A percentile compares a stretch with the other conserved stretches of the same genome.
These are phyloP conservation scores for Phaeosphaeria sp. DNA, from an alignment of 2,329 filamentous ascomycete genomes.

Conservation along the genomic window DNA sequence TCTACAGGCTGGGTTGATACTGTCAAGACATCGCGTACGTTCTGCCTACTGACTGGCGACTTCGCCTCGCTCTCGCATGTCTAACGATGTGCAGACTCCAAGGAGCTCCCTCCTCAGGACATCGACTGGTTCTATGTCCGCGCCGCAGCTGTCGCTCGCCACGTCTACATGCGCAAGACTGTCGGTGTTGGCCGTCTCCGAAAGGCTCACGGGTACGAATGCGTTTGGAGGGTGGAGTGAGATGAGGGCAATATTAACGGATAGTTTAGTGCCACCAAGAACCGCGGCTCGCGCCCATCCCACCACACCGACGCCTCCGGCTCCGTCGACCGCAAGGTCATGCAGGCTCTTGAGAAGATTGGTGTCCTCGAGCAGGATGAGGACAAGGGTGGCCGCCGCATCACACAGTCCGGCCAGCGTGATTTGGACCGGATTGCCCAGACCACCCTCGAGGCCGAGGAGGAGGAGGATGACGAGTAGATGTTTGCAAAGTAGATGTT, in stretches of 20 bases:
- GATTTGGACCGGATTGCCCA: constrained; percentile 84
- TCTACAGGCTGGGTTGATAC: constrained; percentile 96
- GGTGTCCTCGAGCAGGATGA: constrained; percentile 97
- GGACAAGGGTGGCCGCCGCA: constrained; percentile 97
- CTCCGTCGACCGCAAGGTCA: constrained; percentile 94
- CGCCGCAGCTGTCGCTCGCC: constrained; percentile 92
- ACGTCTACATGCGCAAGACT: constrained; percentile 99
- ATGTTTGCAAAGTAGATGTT: too few relatives aligned
- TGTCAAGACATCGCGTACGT: constrained; percentile 84
- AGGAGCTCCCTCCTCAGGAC: constrained; percentile 97
- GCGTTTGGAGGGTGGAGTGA: background rate
- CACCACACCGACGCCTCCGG: constrained; percentile 96
- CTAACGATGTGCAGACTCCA: constrained; percentile 64
- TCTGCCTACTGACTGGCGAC: constrained; percentile 2
- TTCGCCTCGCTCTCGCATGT: background rate
- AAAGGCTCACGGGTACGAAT: constrained; percentile 77
- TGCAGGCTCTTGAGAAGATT: constrained; percentile 99
- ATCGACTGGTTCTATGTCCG: constrained; percentile 95
- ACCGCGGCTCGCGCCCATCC: constrained; percentile 89
- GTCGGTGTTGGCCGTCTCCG: constrained; percentile 97
- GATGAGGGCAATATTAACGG: constrained; percentile 8
- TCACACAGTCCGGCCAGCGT: constrained; percentile 97
- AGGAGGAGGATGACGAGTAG: constrained; percentile 56
- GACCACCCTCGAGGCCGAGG: constrained; percentile 59
- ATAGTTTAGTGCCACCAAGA: constrained; percentile 72